Base-by-base conservation (phyloP, 202 grass and related monocot species). In the Brachypodium distachyon region DNA sequence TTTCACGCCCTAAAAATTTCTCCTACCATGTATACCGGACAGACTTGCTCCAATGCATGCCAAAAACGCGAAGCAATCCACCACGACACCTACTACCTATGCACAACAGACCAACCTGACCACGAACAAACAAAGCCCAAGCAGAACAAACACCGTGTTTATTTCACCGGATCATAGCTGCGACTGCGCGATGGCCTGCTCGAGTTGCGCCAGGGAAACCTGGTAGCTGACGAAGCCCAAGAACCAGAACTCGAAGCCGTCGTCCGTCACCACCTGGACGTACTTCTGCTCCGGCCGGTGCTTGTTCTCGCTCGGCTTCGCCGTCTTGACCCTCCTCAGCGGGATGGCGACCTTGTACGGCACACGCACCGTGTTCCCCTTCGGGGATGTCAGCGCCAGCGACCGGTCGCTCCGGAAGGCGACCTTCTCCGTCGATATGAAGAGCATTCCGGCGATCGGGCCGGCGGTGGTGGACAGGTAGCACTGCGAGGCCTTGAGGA, bases 181-280 rank as follows among this genome's bases (percentile, higher is more conserved):
- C 36, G 77, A 40, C 37, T 46, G 77, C 50, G 87, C 84, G 65
- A 93, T 91, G 55, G 89, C 94, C 57, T 90, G 82, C 74, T 90
- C 83, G 32, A 97, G 82, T n/a, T 88, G 79, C 38, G 74, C 81
- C 29, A 94, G 88, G 46, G 94, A 86, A 44, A 85, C 79, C 76
- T 92, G 85, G 49, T 84, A 86, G 26, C 78, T 90, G 54, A 97
- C 91, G 76, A 97, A 97, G 0, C 88, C 94, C 94, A 97, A 81
- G 85, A 97, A 97, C 94, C 94, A 97, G 84, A 97, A 97, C 78
- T 94, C 94, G 48, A 94, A 97, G 7, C 92, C 91, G 76, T 97
- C 94, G 58, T 90, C 87, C 0, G 94, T 97, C 0, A 88, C 57
- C 25, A 97, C 76, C 70, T 97, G 84, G 25, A 94, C 53, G 84